Evolutionary conservation across 441 rosid genomes (phyloP).

Genomic region (Arabidopsis hybrid): DNA sequence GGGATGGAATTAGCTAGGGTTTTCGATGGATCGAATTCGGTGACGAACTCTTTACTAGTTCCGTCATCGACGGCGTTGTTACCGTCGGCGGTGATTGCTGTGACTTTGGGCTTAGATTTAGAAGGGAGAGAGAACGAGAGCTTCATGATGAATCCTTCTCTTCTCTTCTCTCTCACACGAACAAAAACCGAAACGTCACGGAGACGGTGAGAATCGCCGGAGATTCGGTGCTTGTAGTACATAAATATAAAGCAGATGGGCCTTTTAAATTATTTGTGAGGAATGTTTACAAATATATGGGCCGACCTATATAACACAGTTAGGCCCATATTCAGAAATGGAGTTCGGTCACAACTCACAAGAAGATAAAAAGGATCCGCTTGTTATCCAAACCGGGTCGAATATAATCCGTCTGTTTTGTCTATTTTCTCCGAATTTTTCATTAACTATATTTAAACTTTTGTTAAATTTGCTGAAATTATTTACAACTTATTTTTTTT

Average conservation of each 20-base stretch:
- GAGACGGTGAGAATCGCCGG: slow-evolving; percentile 22
- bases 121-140: slow-evolving; percentile 75
- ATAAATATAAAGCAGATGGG: not conserved
- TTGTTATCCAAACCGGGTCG: too few species aligned
- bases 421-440: too few species aligned
- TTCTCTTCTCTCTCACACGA: slow-evolving; percentile 22
- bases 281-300: too few species aligned
- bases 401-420: too few species aligned
- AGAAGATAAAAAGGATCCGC: too few species aligned
- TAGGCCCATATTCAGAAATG: too few species aligned
- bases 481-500: too few species aligned
- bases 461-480: too few species aligned
- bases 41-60: slow-evolving; percentile 55
- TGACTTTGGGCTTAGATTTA: slow-evolving; percentile 55
- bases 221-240: not conserved
- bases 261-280: not conserved
- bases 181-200: not conserved
- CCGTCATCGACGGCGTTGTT: slow-evolving; percentile 41
- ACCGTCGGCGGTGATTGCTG: slow-evolving; percentile 26
- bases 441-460: too few species aligned
- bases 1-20: slow-evolving; percentile 47
- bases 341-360: too few species aligned
- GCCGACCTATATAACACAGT: too few species aligned
- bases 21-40: slow-evolving; percentile 73
- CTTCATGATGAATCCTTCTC: slow-evolving; percentile 50